Conservation (phyloP, 2,329 filamentous ascomycete genomes). For the Aspergillus sp. region DNA sequence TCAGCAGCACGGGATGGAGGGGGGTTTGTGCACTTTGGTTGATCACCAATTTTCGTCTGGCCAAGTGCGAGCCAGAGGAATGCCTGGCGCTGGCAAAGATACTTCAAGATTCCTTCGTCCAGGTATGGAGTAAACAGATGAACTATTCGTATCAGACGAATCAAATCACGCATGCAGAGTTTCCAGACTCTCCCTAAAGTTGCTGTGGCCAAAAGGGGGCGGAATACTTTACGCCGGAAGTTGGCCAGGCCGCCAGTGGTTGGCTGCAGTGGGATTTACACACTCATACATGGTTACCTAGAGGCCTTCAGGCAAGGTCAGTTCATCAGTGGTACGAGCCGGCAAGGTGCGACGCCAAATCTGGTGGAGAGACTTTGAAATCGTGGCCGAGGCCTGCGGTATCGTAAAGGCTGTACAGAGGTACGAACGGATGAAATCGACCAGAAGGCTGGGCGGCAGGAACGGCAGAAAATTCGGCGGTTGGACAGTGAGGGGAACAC, state of each 20-base stretch:
- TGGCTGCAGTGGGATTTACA: not conserved
- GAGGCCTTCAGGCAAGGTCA: slow-evolving; percentile 6
- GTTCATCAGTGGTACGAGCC: slow-evolving; percentile 5
- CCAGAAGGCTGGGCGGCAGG: slow-evolving; percentile 2
- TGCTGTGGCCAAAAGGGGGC: not conserved
- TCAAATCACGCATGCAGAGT: not conserved
- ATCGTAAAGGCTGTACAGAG: too few relatives aligned
- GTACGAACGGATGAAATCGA: too few relatives aligned
- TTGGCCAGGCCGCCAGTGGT: not conserved
- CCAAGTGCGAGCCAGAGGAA: slow-evolving; percentile 31
- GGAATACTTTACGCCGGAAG: not conserved
- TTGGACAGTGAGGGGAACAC: slow-evolving; percentile 16
- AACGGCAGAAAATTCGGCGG: slow-evolving; percentile 16
- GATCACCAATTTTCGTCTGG: slow-evolving; percentile 33
- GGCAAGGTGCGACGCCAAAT: slow-evolving; percentile 9
- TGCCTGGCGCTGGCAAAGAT: slow-evolving; percentile 19
- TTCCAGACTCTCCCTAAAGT: not conserved
- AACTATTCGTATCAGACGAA: slow-evolving; percentile 7
- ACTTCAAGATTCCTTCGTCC: slow-evolving; percentile 1
- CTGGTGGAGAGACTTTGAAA: slow-evolving; percentile 9
- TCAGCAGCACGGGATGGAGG: slow-evolving; percentile 23
- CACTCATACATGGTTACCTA: not conserved
- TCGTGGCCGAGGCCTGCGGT: slow-evolving; percentile 2
- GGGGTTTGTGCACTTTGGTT: slow-evolving; percentile 34
- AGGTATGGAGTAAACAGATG: not conserved